These are phyloP conservation scores for Curvularia sp. DNA, from an alignment of 2,329 filamentous ascomycete genomes.

Conservation along the genomic window DNA sequence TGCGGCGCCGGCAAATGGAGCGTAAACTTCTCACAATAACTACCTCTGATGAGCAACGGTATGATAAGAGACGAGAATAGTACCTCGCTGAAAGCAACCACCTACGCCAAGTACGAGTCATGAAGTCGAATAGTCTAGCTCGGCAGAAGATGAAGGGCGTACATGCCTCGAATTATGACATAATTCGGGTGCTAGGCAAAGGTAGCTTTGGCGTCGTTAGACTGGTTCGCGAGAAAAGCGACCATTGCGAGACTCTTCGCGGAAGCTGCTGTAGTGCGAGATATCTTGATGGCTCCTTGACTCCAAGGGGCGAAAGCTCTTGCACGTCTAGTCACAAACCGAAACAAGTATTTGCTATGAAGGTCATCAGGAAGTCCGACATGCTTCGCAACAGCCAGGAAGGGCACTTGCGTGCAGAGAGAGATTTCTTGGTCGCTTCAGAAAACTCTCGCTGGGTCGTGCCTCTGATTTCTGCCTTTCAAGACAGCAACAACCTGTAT, in stretches of 20 bases:
- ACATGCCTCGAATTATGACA: slow-evolving; percentile 73
- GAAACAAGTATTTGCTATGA: slow-evolving; percentile 86
- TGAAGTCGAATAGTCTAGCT: slow-evolving; percentile 67
- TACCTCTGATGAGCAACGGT: slow-evolving; percentile 63
- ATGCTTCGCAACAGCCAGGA: slow-evolving; percentile 94
- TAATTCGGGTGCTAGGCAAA: slow-evolving; percentile 83
- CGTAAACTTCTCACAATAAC: slow-evolving; percentile 65
- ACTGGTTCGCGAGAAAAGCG: slow-evolving; percentile 73
- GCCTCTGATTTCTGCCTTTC: slow-evolving; percentile 85
- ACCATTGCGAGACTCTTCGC: slow-evolving; percentile 23
- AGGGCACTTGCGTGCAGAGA: slow-evolving; percentile 86
- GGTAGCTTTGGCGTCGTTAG: slow-evolving; percentile 94
- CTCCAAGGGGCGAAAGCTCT: slow-evolving; percentile 4
- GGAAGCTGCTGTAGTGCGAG: slow-evolving; percentile 24
- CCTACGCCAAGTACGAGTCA: slow-evolving; percentile 72
- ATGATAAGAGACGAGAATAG: slow-evolving; percentile 65
- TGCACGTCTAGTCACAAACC: slow-evolving; percentile 15
- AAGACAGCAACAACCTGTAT: slow-evolving; percentile 83
- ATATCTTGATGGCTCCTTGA: slow-evolving; percentile 18
- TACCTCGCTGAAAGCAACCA: slow-evolving; percentile 73
- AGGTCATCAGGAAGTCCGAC: slow-evolving; percentile 90
- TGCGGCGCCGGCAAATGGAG: slow-evolving; percentile 69
- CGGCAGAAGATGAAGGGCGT: slow-evolving; percentile 59
- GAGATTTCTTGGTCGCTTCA: slow-evolving; percentile 88
- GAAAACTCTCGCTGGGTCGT: slow-evolving; percentile 92